Conservation (phyloP, 768 basidiomycete species). For the Candolleomyces aberdarensis region DNA sequence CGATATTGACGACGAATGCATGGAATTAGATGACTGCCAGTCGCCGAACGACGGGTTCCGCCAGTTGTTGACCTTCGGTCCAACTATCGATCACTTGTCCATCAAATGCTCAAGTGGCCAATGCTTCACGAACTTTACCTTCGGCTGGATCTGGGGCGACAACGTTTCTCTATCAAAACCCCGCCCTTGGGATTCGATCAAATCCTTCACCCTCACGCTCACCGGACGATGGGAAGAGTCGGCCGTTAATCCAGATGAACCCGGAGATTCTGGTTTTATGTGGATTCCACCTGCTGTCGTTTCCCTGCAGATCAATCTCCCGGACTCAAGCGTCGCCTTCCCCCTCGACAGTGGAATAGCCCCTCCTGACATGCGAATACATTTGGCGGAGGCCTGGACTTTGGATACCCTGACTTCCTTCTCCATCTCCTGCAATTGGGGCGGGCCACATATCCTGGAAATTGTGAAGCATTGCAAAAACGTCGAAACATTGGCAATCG, state of each 20-base stretch:
- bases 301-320: background rate
- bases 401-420: background rate
- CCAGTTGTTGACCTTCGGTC: background rate
- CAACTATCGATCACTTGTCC: background rate
- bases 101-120: background rate
- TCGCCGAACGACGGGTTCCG: background rate
- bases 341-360: background rate
- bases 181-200: background rate
- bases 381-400: background rate
- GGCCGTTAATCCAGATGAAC: background rate
- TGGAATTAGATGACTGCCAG: background rate
- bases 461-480: background rate
- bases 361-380: background rate
- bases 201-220: background rate
- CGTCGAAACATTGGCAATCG: constrained; percentile 13
- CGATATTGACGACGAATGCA: background rate
- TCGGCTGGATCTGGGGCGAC: background rate
- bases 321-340: background rate
- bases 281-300: background rate
- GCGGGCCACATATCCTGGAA: background rate
- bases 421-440: background rate
- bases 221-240: background rate
- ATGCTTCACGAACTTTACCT: background rate
- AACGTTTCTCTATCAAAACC: background rate
- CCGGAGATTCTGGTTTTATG: background rate